These are phyloP conservation scores for Babesia caballi DNA, from an alignment of 169 alveolate species.

Conservation along the genomic window DNA sequence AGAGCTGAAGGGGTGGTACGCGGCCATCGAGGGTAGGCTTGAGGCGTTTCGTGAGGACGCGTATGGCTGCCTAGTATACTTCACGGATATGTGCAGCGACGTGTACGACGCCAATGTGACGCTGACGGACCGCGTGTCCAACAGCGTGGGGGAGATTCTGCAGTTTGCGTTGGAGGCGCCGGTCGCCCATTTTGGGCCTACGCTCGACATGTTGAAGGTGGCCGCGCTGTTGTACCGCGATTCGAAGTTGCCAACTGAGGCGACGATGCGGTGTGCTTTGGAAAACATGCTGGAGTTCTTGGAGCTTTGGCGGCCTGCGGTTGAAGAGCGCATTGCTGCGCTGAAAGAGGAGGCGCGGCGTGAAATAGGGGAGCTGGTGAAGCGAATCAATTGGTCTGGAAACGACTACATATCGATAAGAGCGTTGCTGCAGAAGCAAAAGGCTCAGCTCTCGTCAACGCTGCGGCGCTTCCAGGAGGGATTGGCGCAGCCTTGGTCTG, in stretches of 20 bases:
- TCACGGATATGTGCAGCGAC: slow-evolving; percentile 44
- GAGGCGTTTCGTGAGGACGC: slow-evolving; percentile 10
- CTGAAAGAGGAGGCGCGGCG: slow-evolving; percentile 9
- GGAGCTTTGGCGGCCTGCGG: slow-evolving; percentile 14
- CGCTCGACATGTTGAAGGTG: slow-evolving; percentile 18
- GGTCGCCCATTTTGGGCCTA: slow-evolving; percentile 35
- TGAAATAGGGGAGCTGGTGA: slow-evolving; percentile 25
- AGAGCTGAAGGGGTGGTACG: slow-evolving; percentile 42
- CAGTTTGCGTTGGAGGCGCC: slow-evolving; percentile 4
- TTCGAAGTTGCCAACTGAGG: slow-evolving; percentile 1
- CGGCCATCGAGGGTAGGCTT: slow-evolving; percentile 4
- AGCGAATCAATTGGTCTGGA: slow-evolving; percentile 40
- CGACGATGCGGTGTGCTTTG: slow-evolving; percentile 1
- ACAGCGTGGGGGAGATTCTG: slow-evolving; percentile 3
- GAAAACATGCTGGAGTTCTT: slow-evolving; percentile 11
- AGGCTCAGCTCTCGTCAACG: slow-evolving; percentile 14
- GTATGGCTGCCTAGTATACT: slow-evolving; percentile 6
- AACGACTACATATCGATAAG: slow-evolving; percentile 29
- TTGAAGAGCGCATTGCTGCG: not conserved
- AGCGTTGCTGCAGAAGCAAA: slow-evolving; percentile 19
- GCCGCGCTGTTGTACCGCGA: slow-evolving; percentile 11
- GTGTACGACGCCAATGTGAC: slow-evolving; percentile 19
- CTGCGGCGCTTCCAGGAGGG: slow-evolving; percentile 31
- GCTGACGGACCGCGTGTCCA: not conserved
- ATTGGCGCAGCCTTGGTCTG: slow-evolving; percentile 17